These are phyloP conservation scores for Ramaria sp. DNA, from an alignment of 768 basidiomycete species.

Conservation along the genomic window DNA sequence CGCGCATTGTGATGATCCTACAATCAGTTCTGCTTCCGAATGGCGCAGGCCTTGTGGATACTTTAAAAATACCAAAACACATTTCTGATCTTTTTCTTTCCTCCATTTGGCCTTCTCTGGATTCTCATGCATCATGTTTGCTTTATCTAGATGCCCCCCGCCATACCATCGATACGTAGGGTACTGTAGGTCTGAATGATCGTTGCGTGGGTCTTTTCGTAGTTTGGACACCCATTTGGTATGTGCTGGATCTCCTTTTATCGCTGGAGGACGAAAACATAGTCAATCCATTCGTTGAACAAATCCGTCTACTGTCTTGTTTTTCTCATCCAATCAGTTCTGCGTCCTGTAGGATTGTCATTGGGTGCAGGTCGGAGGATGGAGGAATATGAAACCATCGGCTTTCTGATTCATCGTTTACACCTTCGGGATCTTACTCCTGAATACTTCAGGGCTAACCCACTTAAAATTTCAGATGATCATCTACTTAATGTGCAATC, in stretches of 20 bases:
- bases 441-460: no score
- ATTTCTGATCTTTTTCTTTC: conserved; percentile 6
- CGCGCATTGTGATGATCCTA: conserved; percentile 1
- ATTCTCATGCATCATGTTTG: background rate
- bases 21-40: conserved; percentile 12
- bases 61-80: conserved; percentile 1
- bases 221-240: background rate
- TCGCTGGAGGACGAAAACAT: conserved; percentile 4
- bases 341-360: background rate
- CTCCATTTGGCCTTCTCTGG: background rate
- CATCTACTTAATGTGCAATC: no score
- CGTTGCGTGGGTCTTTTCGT: background rate
- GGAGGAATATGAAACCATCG: conserved; percentile 9
- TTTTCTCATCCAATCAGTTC: background rate
- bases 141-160: background rate
- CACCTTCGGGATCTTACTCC: background rate
- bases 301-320: background rate
- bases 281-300: conserved; percentile 11
- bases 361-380: conserved; percentile 2
- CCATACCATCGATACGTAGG: no score
- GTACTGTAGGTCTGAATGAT: no score
- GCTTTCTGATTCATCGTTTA: conserved; percentile 6
- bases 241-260: background rate
- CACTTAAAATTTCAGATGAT: no score
- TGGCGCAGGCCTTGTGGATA: conserved; percentile 8